Percentiles rank a stretch among this genome's conserved stretches.
Conservation (phyloP, 805 yeast genomes). For the Starmerella floris region DNA sequence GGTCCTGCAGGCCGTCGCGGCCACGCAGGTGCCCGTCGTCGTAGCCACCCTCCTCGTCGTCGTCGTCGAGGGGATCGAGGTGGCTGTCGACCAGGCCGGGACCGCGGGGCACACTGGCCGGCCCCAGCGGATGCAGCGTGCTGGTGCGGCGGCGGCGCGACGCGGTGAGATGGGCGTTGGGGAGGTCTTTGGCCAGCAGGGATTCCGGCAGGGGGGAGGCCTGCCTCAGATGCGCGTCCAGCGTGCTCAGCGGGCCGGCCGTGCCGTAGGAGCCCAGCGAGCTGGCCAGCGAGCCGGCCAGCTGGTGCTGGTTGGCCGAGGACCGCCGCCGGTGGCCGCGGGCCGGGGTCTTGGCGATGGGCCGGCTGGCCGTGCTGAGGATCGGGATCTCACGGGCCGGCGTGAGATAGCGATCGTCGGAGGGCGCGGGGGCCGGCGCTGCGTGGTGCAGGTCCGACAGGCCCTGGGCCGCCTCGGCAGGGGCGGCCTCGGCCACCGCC, state of each 20-base stretch:
- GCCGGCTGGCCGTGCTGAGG: constrained; percentile 7
- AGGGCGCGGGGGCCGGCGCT: background rate
- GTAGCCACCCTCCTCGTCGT: background rate
- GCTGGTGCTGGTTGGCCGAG: background rate
- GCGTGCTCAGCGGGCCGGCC: constrained; percentile 1
- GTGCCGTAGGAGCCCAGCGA: constrained; percentile 1
- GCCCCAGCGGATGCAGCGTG: constrained; percentile 3
- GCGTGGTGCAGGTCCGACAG: background rate
- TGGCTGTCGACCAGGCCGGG: background rate
- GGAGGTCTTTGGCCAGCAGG: constrained; percentile 14
- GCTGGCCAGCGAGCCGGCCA: background rate
- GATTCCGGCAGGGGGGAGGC: constrained; percentile 23
- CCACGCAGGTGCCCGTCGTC: constrained; percentile 23
- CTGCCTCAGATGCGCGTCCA: constrained; percentile 10
- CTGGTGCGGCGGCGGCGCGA: constrained; percentile 10
- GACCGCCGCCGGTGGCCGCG: constrained; percentile 9
- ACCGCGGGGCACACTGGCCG: constrained; percentile 6
- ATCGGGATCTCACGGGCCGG: constrained; percentile 14
- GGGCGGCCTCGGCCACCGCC: background rate
- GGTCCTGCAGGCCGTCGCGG: constrained; percentile 22
- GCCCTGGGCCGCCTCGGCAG: background rate
- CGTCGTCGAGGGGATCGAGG: background rate
- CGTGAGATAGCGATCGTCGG: background rate
- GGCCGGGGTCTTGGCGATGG: constrained; percentile 13
- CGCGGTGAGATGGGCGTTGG: constrained; percentile 12